These are phyloP conservation scores for Acidiella bohemica DNA, from an alignment of 495 filamentous ascomycete species.

Conservation along the genomic window DNA sequence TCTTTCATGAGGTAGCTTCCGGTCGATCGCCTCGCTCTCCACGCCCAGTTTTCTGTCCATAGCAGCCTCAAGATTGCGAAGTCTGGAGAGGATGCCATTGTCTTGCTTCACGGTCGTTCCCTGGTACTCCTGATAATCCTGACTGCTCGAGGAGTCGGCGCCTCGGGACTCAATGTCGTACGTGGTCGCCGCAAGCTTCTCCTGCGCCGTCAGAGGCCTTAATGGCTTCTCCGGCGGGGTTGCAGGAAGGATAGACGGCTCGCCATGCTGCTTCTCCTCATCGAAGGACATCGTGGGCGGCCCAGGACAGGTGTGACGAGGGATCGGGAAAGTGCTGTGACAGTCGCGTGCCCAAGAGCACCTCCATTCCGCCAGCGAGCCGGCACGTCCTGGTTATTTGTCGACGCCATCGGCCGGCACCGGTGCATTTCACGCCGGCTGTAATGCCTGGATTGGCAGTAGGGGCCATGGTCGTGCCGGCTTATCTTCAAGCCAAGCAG, in stretches of 20 bases:
- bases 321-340: too few relatives aligned
- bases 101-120: slow-evolving; percentile 8
- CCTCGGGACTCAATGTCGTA: slow-evolving; percentile 6
- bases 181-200: slow-evolving; percentile 9
- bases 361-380: too few relatives aligned
- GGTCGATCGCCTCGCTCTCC: slow-evolving; percentile 18
- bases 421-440: too few relatives aligned
- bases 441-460: too few relatives aligned
- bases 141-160: not conserved
- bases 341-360: too few relatives aligned
- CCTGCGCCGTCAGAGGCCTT: slow-evolving; percentile 4
- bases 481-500: too few relatives aligned
- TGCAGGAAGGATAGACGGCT: not conserved
- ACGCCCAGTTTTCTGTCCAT: slow-evolving; percentile 19
- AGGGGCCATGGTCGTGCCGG: too few relatives aligned
- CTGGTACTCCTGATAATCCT: slow-evolving; percentile 16
- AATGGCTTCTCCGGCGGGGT: not conserved
- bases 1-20: slow-evolving; percentile 14
- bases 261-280: slow-evolving; percentile 3
- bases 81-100: slow-evolving; percentile 16
- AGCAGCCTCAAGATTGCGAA: slow-evolving; percentile 14
- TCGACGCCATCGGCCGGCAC: too few relatives aligned
- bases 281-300: not conserved
- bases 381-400: too few relatives aligned
- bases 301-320: too few relatives aligned